Base-by-base conservation (phyloP, 192 early-diverging fungal species). In the Rhizoclosmatium globosum region DNA sequence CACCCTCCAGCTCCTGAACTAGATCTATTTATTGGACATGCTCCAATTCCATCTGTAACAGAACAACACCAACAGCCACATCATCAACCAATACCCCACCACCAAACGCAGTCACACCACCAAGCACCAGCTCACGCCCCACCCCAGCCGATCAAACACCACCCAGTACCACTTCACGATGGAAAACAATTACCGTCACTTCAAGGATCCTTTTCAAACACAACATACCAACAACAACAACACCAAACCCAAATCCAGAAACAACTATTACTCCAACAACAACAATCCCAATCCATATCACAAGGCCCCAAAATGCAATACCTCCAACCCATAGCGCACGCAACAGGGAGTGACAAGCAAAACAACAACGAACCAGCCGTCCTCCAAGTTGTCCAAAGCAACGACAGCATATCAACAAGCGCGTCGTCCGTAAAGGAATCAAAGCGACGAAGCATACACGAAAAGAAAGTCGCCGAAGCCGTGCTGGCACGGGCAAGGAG, bases 401-500 rank as follows among this genome's bases (percentile, higher is more conserved):
- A 53, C 17, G 17, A 7, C 50, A 53, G 50, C 50, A 53, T 53
- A 53, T 43, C 48, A 23, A 13, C 41, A n/a, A 68, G 43, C 17
- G 50, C 17, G 38, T 19, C 48, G 47, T 43, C 66, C 3, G 13
- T 11, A 47, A 74, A 74, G 13, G 59, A 42, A 3, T 39, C 56
- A 21, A 60, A 23, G 11, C 72, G 72, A 31, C 17, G 50, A 3
- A 44, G 57, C 11, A 39, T 31, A 44, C 17, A 46, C 41, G 72
- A 74, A 62, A 74, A 74, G 72, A 60, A 62, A 19, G 72, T 59
- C 2, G 72, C 72, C 38, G 72, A 74, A 45, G 72, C 72, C 9
- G 56, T 74, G 17, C 72, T 74, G 4, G 72, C 72, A 23, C 72
- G 72, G 2, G 72, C 72, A 4, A n/a, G 72, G 23, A 7, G 72